Base-by-base conservation (phyloP, 2,329 filamentous ascomycete genomes). In the Aureobasidium sp. region DNA sequence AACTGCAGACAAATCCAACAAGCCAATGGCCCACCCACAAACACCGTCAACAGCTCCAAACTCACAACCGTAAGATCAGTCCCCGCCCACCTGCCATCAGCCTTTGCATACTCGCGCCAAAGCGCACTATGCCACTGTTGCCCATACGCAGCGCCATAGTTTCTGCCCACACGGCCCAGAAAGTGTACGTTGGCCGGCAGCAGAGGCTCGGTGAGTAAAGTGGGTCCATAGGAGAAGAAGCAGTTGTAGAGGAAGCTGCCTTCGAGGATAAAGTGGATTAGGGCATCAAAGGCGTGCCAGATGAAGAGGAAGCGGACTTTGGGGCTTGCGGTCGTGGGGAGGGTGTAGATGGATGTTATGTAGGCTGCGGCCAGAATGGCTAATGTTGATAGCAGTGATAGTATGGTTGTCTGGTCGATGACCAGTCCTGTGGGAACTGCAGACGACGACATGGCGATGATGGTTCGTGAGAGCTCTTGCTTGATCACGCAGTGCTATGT, bases 261-360 rank as follows among this genome's bases (percentile, higher is more conserved):
- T 78, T 97, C 93, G 73, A 97, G 88, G 73, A 91, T 80, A 75
- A 95, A 85, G 78, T 99, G 94, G 70, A 92, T 93, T 47, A 97
- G 82, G 36, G 90, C 90, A 74, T 97, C 92, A 77, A 96, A 95
- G 41, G 90, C 83, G 78, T 97, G 92, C 93, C 93, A 97, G 76
- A 95, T 84, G 81, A 96, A 96, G 66, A 97, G 86, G 72, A 89
- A 78, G 65, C 91, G 90, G 62, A 82, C 80, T 57, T 85, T 83
- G 41, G 77, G 72, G 1, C 82, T 76, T 12, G 85, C 79, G 1
- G 78, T 70, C 20, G 77, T 72, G 4, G 87, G 83, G 29, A 88
- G 79, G 11, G 82, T 71, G 45, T 70, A 68, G 20, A 75, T 68
- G 45, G 81, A 82, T 58, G 78, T 73, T 34, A 76, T 31, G 70